Base-by-base conservation (phyloP, 345 rosid species). In the Erucastrum elatum region DNA sequence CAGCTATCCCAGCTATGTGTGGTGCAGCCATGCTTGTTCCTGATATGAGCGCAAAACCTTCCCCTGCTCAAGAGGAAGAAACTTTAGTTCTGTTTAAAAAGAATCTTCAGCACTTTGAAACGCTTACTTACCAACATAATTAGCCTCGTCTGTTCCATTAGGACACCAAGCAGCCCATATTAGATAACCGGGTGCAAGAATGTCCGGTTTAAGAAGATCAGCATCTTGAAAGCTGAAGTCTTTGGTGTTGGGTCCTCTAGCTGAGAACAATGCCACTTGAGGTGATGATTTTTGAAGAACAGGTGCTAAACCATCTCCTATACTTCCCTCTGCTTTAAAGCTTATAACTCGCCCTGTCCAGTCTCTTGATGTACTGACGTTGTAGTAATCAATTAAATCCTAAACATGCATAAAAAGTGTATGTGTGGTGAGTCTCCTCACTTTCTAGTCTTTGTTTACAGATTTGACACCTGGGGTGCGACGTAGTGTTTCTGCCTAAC, bases 11-110 rank as follows among this genome's bases (percentile, higher is more conserved):
- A 0, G 98, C 96, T 75, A 96, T 96, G 82, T 96, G 99, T 2
- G 99, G 99, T 33, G 99, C 98, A 72, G 99, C 98, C 99, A 96
- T 96, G 89, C 99, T 96, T 27, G 99, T 96, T 81, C 99, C 99
- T 26, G 98, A 96, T 77, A 93, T 90, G 82, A 95, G 72, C 16
- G 99, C 99, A 86, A 95, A 95, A 75, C 82, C 93, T 88, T 96
- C 99, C 62, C 99, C 99, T 95, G 89, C 81, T 71, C 87, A 81
- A 76, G 6, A 44, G 17, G 25, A 77, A 77, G 59, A 70, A 37
- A 53, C 26, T 41, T 5, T 25, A 65, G 6, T 77, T 64, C 9
- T 33, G 9, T 49, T 30, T 64, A 60, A 56, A 29, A 71, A 37
- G 60, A 46, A 68, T 27, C 37, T 65, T 58, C 55, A 56, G 53